Base-by-base conservation (phyloP, 345 rosid species). In the Raphanus sativus region DNA sequence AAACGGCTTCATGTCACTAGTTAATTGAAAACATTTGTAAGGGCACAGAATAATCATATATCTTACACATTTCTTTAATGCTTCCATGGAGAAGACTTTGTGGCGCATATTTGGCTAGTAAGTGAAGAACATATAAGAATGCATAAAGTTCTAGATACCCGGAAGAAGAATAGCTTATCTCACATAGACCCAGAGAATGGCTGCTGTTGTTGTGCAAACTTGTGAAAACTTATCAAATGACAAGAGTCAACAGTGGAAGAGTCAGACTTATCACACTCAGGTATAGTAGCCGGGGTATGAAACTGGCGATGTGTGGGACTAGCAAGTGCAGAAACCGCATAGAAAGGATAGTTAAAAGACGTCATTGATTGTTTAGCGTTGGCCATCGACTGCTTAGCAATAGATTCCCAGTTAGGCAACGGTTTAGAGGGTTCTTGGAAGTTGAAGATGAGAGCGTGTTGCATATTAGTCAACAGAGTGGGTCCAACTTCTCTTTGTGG, bases 251-350 rank as follows among this genome's bases (percentile, higher is more conserved):
- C 89, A 8, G 98, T 92, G 0, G 99, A 95, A 28, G 94, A 70
- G 74, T 95, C 99, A 55, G 98, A 95, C 83, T 92, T 98, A 48
- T 91, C 99, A 1, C 98, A 90, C 73, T 90, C 99, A 26, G 93
- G 98, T 69, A 92, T 94, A 1, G 98, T 86, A 16, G 94, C 89
- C 0, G 96, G 98, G 28, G 98, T 85, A 80, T 86, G 88, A 48
- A 88, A 86, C 34, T 87, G 93, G 25, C 92, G 80, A 56, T 89
- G 94, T 10, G 93, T 92, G 0, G 99, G 98, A 82, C 99, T 95
- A 63, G 99, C 92, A 0, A 98, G 99, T 15, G 99, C 99, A 78
- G 99, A 95, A 17, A 77, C 91, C 1, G 96, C 98, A 63, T 85
- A 88, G 52, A 86, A 83, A 58, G 97, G 93, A 75, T 92, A 92